Conservation (phyloP, 371 early-diverging fungal genomes). For the Polyrhizophydium stewartii region DNA sequence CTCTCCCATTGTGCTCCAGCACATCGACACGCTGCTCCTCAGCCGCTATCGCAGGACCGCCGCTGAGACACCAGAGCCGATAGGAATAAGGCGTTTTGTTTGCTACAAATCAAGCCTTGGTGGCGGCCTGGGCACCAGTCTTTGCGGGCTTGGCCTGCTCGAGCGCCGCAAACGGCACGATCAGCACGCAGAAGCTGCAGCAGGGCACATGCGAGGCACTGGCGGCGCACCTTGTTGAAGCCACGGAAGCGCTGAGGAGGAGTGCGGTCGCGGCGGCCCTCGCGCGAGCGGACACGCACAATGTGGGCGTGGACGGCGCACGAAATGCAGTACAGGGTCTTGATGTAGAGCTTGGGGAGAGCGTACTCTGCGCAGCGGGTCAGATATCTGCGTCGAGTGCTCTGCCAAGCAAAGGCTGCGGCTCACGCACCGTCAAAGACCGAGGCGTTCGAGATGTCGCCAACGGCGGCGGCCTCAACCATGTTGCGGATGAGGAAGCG, state of each 20-base stretch:
- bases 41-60: too few relatives aligned
- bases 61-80: too few relatives aligned
- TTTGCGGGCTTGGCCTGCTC: too few relatives aligned
- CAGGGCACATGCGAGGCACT: too few relatives aligned
- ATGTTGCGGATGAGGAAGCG: constrained; percentile 96
- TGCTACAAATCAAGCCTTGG: constrained; percentile 12
- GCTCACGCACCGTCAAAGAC: constrained; percentile 75
- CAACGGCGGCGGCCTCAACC: constrained; percentile 96
- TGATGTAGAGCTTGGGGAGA: constrained; percentile 97
- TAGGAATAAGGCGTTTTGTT: constrained; percentile 4
- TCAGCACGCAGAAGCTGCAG: too few relatives aligned
- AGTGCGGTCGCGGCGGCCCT: constrained; percentile 87
- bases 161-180: too few relatives aligned
- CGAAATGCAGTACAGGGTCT: constrained; percentile 96
- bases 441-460: constrained; percentile 95
- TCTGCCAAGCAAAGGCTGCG: too few relatives aligned
- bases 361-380: constrained; percentile 66
- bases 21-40: too few relatives aligned
- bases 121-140: too few relatives aligned
- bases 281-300: constrained; percentile 93
- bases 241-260: constrained; percentile 83
- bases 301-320: constrained; percentile 98
- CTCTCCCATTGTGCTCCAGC: too few relatives aligned
- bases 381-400: background rate
- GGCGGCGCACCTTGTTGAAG: constrained; percentile 55